Evolutionary conservation across 768 basidiomycete genomes (phyloP).

Genomic region (Erythrobasidium yunnanense): DNA sequence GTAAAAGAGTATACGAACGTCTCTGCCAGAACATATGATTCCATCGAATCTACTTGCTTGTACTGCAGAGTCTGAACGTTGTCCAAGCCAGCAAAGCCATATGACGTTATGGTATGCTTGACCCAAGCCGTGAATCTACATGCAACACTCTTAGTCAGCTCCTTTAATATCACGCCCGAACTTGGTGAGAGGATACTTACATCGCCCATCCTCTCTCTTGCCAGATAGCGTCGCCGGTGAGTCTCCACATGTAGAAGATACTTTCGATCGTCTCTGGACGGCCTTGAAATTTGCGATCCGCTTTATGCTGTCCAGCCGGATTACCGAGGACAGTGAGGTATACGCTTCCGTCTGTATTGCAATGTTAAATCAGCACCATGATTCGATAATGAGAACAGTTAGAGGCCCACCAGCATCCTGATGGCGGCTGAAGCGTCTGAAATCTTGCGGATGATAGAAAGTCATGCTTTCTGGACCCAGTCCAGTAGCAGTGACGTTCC

Average conservation of each 20-base stretch:
- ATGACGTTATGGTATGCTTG: constrained; percentile 14
- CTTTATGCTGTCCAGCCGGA: constrained; percentile 37
- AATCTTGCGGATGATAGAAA: constrained; percentile 28
- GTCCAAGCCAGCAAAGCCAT: constrained; percentile 27
- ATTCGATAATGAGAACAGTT: not conserved
- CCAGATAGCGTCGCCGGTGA: constrained; percentile 46
- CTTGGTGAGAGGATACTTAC: not conserved
- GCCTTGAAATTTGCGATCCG: constrained; percentile 38
- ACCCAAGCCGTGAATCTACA: constrained; percentile 18
- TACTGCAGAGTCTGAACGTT: constrained; percentile 1
- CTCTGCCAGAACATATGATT: constrained; percentile 34
- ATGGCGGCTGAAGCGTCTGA: constrained; percentile 13
- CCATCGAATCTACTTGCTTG: constrained; percentile 25
- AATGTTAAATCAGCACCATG: not conserved
- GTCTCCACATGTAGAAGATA: constrained; percentile 42
- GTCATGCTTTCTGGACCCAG: constrained; percentile 14
- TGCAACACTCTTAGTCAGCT: too few relatives aligned
- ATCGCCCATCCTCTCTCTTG: constrained; percentile 35
- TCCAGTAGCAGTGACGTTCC: constrained; percentile 25
- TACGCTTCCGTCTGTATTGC: not conserved
- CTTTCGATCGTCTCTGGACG: constrained; percentile 45
- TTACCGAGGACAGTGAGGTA: constrained; percentile 9
- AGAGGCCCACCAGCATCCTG: not conserved
- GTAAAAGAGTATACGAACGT: constrained; percentile 9
- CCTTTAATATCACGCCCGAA: not conserved